Base-by-base conservation (phyloP, 2,329 filamentous ascomycete species). In the Penicillium sp. region DNA sequence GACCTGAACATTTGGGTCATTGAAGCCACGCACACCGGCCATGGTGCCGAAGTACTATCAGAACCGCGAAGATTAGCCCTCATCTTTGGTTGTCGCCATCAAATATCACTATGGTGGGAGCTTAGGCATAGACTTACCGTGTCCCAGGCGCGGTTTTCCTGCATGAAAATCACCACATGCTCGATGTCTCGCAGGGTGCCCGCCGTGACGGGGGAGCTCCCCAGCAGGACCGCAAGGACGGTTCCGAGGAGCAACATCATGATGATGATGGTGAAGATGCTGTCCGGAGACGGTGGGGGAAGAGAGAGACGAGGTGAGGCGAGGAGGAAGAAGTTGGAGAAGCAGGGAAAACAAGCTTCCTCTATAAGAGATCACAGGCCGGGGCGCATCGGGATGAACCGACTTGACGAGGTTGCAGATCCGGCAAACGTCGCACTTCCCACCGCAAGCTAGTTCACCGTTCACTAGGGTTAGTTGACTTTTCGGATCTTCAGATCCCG, bases 101-200 rank as follows among this genome's bases (percentile, higher is more conserved):
- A 51, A 20, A 14, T 3, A 5, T 51, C 35, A 39, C 6, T 2
- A 11, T 25, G 35, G 5, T 31, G 11, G 34, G 17, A 8, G 20
- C 20, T 56, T n/a, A 25, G 11, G 3, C 17, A 22, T 31, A 11
- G 34, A 45, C 70, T 45, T 71, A 76, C 75, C 38, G 67, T 72
- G 50, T 78, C 75, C 66, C 73, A 78, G 35, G 75, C 73, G 43
- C 79, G 69, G 57, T 81, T 81, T 62, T 81, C 81, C 66, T 84
- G 83, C 83, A 85, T 85, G 71, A 85, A 85, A 11, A 85, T 78
- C 11, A 85, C 78, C 31, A 85, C 82, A 81, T 86, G 83, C 25
- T 85, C 77, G 58, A 85, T 82, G 58, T 84, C 82, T 28, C 75
- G 76, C 37, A 83, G 71, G 7, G 79, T 80, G 2, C 74, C 76